Evolutionary conservation across 495 filamentous ascomycete genomes (phyloP).

Genomic region (Pseudevernia furfuracea): DNA sequence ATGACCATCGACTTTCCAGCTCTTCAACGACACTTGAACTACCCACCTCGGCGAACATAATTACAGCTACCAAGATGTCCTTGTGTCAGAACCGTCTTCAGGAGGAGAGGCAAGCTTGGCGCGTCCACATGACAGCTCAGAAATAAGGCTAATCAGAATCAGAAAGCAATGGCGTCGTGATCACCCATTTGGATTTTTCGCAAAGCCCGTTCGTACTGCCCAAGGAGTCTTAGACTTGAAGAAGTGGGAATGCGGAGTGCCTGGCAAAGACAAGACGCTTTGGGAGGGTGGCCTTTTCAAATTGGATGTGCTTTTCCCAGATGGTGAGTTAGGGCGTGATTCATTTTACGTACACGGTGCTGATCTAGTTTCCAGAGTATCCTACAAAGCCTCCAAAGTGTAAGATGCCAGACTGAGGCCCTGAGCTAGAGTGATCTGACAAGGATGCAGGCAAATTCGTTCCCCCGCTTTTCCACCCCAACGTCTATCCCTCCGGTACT

Average conservation of each 20-base stretch:
- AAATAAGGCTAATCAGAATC: slow-evolving; percentile 6
- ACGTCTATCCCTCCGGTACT: slow-evolving; percentile 96
- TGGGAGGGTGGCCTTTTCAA: slow-evolving; percentile 98
- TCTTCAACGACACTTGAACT: not conserved
- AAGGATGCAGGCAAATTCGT: slow-evolving; percentile 76
- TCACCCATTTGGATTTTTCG: slow-evolving; percentile 96
- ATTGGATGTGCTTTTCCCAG: slow-evolving; percentile 83
- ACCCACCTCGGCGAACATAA: not conserved
- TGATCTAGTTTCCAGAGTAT: slow-evolving; percentile 64
- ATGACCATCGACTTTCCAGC: not conserved
- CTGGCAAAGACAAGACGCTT: slow-evolving; percentile 88
- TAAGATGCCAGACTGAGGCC: slow-evolving; percentile 35
- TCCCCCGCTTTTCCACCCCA: slow-evolving; percentile 94
- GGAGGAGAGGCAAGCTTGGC: slow-evolving; percentile 68
- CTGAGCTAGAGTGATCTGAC: not conserved
- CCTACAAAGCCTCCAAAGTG: slow-evolving; percentile 98
- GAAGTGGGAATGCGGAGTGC: slow-evolving; percentile 92
- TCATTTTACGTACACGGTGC: not conserved
- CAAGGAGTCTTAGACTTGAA: slow-evolving; percentile 85
- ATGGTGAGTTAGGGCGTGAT: slow-evolving; percentile 55
- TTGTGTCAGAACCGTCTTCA: slow-evolving; percentile 82
- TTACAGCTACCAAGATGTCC: slow-evolving; percentile 52
- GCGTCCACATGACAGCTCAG: not conserved
- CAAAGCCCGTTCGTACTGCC: slow-evolving; percentile 70
- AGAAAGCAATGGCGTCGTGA: slow-evolving; percentile 97